Evolutionary conservation across 2,329 filamentous ascomycete species (phyloP), one percentile per base, ranked within the genome.

Genomic region (Fusarium clavum): DNA sequence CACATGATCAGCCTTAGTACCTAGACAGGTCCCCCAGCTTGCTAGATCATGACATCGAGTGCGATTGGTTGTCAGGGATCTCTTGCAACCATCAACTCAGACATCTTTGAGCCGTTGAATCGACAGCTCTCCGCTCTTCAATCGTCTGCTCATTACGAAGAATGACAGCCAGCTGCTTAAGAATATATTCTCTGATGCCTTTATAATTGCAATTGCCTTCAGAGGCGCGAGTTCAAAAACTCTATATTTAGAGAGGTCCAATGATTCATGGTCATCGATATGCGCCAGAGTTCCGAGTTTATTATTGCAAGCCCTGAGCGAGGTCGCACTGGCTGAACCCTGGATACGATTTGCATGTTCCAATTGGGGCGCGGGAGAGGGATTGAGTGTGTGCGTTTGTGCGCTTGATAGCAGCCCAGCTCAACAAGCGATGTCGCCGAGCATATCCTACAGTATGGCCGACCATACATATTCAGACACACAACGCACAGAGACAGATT

Each of bases 21-120:
- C 34, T 38, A 57, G 66, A 70, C 54, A 70, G 67, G 57, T 69
- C 57, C 64, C 55, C 34, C 43, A 56, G 68, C 56, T 73, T 58
- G 65, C 60, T 71, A 65, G 46, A 65, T 72, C 56, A 70, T 60
- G 49, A 55, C 52, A 57, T 46, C 46, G 55, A 25, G 62, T 53
- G 67, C 62, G 61, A 74, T 74, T 75, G 73, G 73, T 64, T 67
- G 58, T 60, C 57, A 48, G 43, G 57, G 46, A 56, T 64, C 54
- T 69, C 43, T 54, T 67, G 61, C 59, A 69, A 66, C 57, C 69
- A 72, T 25, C 69, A 72, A 34, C 61, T 72, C 55, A 61, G 69
- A 69, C 61, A 64, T 67, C 53, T 59, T 57, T 63, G 48, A 57
- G 62, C 57, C 53, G 64, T 52, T 60, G 52, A 69, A 64, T 61